Percentiles rank a stretch among this genome's conserved stretches.
Conservation (phyloP, 2,329 filamentous ascomycete genomes). For the Botrytis medusae region DNA sequence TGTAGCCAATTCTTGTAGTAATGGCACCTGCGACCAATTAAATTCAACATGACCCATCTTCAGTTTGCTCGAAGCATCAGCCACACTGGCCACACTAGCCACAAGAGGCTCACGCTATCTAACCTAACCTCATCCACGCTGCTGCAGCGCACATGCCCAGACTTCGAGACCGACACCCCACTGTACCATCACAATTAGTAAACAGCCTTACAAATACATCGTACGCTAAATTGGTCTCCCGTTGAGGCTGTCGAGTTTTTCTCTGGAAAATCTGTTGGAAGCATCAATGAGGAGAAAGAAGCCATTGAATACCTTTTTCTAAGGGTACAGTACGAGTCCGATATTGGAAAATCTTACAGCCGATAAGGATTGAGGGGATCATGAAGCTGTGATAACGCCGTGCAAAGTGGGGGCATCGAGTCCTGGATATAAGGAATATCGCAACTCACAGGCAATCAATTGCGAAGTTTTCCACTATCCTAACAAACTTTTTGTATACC, state of each 20-base stretch:
- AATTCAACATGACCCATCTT: neutral
- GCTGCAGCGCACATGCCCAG: neutral
- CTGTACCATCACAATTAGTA: slow-evolving; percentile 12
- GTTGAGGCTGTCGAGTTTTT: neutral
- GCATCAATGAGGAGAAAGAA: slow-evolving; percentile 12
- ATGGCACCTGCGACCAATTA: neutral
- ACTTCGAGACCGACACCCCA: slow-evolving; percentile 1
- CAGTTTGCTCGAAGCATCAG: neutral
- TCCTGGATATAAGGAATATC: slow-evolving; percentile 16
- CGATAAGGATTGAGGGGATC: slow-evolving; percentile 18
- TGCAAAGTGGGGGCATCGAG: slow-evolving; percentile 12
- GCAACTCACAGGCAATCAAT: neutral
- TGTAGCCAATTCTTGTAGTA: neutral
- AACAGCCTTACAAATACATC: slow-evolving; percentile 17
- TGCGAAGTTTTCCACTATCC: neutral
- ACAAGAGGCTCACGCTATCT: neutral
- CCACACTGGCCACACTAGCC: neutral
- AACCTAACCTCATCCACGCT: neutral
- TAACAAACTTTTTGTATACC: neutral
- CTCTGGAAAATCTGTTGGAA: neutral
- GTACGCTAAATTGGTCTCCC: slow-evolving; percentile 5
- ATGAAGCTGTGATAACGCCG: slow-evolving; percentile 22
- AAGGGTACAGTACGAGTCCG: neutral
- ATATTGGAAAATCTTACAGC: neutral
- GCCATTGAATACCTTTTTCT: neutral